phyloP scores from a whole-genome alignment of 352 stramenopile species.

The Phytophthora vignae region DNA sequence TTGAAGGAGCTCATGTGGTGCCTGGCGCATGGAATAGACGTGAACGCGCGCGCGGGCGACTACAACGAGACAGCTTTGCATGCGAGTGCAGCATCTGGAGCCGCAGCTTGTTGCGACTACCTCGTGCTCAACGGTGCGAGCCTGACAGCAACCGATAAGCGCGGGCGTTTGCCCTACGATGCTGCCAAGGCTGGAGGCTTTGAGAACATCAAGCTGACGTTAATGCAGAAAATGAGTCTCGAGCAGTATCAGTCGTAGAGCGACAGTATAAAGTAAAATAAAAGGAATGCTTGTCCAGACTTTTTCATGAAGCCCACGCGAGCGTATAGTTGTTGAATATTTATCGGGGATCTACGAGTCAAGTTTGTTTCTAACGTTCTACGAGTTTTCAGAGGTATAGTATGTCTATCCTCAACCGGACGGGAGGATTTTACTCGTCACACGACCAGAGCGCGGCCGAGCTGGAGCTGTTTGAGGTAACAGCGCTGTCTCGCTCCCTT shows the following conservation, averaged over 20 bases:
- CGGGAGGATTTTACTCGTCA: slow-evolving; percentile 51
- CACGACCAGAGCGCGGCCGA: slow-evolving; percentile 33
- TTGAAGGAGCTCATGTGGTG: slow-evolving; percentile 79
- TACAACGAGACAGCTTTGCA: slow-evolving; percentile 72
- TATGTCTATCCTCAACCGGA: slow-evolving; percentile 36
- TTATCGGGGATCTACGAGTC: slow-evolving; percentile 25
- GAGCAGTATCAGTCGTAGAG: slow-evolving; percentile 68
- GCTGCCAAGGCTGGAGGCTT: slow-evolving; percentile 65
- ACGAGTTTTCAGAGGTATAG: slow-evolving; percentile 1
- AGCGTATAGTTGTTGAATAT: slow-evolving; percentile 17
- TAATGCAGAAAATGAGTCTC: slow-evolving; percentile 80
- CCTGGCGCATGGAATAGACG: slow-evolving; percentile 81
- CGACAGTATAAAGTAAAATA: neutral
- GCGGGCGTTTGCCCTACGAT: slow-evolving; percentile 65
- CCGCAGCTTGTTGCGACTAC: slow-evolving; percentile 73
- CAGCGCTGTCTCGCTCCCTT: slow-evolving; percentile 25
- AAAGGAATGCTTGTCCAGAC: too few species aligned
- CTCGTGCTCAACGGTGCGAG: slow-evolving; percentile 83
- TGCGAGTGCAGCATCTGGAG: slow-evolving; percentile 46
- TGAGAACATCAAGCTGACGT: slow-evolving; percentile 65
- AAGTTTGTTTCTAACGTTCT: slow-evolving; percentile 27
- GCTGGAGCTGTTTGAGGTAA: slow-evolving; percentile 16
- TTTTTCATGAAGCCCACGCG: neutral
- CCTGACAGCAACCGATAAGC: slow-evolving; percentile 56
- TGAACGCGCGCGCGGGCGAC: slow-evolving; percentile 61